Percentiles rank a stretch among this genome's conserved stretches.
Evolutionary conservation across 257 asterid species (phyloP).

Genomic region (Lycium barbarum): DNA sequence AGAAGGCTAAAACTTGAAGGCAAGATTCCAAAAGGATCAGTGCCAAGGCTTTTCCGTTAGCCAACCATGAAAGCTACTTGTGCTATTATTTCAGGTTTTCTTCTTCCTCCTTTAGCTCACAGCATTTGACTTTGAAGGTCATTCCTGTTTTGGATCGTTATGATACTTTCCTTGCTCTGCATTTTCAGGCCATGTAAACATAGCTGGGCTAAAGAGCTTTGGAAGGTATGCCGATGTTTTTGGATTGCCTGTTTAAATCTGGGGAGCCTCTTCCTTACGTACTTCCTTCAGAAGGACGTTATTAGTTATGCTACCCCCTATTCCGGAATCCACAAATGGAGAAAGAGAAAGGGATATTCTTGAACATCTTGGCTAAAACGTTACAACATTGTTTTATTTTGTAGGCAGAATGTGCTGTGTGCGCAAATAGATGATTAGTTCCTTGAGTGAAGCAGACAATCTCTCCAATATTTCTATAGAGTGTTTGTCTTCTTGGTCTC

Average conservation of each 20-base stretch:
- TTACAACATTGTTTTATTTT: not conserved
- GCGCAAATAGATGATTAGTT: not conserved
- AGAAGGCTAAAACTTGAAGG: conserved; percentile 87
- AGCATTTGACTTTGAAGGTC: not conserved
- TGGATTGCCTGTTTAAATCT: not conserved
- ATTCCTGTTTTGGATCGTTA: not conserved
- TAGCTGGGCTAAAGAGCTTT: not conserved
- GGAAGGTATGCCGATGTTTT: not conserved
- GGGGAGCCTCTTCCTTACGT: not conserved
- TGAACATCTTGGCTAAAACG: not conserved
- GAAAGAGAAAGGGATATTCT: not conserved
- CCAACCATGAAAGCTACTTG: not conserved
- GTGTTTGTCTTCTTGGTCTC: not conserved
- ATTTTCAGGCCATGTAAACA: not conserved
- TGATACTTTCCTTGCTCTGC: not conserved
- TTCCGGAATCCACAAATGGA: not conserved
- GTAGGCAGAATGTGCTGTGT: not conserved
- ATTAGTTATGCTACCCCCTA: no score
- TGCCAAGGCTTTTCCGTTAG: conserved; percentile 83
- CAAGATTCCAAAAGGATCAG: conserved; percentile 82
- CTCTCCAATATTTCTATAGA: not conserved
- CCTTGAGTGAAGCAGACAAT: not conserved
- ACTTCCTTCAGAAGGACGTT: not conserved
- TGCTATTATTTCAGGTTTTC: not conserved
- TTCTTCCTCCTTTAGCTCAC: not conserved